Evolutionary conservation across 106 monocot genomes (phyloP).

Genomic region (Acorus calamus): DNA sequence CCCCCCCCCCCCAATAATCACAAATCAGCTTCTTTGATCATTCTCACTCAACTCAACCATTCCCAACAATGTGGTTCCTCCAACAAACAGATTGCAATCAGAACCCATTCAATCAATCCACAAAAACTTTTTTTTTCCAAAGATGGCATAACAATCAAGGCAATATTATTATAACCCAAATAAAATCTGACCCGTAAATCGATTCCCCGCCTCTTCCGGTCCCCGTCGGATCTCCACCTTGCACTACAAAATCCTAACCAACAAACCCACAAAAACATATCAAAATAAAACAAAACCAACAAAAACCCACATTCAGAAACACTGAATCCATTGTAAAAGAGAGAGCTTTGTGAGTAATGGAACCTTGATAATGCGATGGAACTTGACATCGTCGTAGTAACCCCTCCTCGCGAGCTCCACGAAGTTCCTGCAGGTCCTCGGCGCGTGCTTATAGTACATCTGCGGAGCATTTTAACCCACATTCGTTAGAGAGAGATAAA

Average conservation of each 20-base stretch:
- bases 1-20: no score
- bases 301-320: not conserved
- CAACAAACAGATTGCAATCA: no score
- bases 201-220: constrained; percentile 97
- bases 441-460: constrained; percentile 97
- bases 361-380: constrained; percentile 97
- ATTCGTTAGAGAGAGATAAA: constrained; percentile 1
- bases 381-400: constrained; percentile 92
- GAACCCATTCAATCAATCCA: no score
- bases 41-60: no score
- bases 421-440: constrained; percentile 93
- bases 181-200: constrained; percentile 67
- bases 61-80: no score
- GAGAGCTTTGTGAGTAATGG: not conserved
- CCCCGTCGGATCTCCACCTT: constrained; percentile 98
- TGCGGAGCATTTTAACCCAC: constrained; percentile 3
- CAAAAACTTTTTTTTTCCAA: no score
- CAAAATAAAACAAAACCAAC: constrained; percentile 1
- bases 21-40: no score
- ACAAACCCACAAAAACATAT: not conserved
- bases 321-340: not conserved
- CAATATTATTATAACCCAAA: not conserved
- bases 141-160: no score
- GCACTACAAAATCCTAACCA: constrained; percentile 89
- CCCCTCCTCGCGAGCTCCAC: constrained; percentile 91